Evolutionary conservation across 169 alveolate genomes (phyloP).

Genomic region (Plasmodium coatneyi): DNA sequence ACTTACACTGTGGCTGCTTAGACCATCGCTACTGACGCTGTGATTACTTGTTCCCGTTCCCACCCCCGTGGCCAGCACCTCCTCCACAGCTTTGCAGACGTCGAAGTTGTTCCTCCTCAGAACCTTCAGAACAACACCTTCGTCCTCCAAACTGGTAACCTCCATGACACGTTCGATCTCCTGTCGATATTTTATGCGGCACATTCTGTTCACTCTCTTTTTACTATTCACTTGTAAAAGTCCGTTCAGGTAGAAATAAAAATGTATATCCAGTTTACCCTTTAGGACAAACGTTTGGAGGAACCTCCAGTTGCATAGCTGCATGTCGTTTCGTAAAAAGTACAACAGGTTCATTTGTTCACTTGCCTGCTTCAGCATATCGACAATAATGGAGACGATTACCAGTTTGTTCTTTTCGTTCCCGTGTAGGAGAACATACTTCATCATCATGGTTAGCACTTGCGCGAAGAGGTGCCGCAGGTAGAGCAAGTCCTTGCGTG

Average conservation of each 20-base stretch:
- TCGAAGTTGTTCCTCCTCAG: slow-evolving; percentile 34
- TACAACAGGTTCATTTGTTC: not conserved
- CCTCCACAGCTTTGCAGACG: slow-evolving; percentile 14
- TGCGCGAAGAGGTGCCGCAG: slow-evolving; percentile 22
- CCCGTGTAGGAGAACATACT: slow-evolving; percentile 19
- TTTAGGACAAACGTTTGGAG: slow-evolving; percentile 1
- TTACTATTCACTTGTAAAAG: slow-evolving; percentile 15
- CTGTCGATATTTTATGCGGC: slow-evolving; percentile 14
- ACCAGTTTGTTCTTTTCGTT: slow-evolving; percentile 14
- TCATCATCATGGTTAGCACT: slow-evolving; percentile 18
- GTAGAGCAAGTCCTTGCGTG: slow-evolving; percentile 7
- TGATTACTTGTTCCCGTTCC: not conserved
- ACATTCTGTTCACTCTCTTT: not conserved
- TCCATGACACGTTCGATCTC: slow-evolving; percentile 57
- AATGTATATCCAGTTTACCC: slow-evolving; percentile 19
- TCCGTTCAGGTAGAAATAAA: slow-evolving; percentile 33
- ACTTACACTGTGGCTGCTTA: not conserved
- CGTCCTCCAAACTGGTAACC: not conserved
- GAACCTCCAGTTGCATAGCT: slow-evolving; percentile 30
- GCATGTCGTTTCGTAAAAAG: slow-evolving; percentile 57
- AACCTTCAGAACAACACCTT: not conserved
- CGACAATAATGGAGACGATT: slow-evolving; percentile 17
- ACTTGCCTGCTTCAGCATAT: slow-evolving; percentile 26
- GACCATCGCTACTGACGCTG: not conserved
- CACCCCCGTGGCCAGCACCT: not conserved